Percentiles rank a stretch among this genome's conserved stretches.
phyloP scores from a whole-genome alignment of 2,329 filamentous ascomycete species.

The Celoporthe dispersa region DNA sequence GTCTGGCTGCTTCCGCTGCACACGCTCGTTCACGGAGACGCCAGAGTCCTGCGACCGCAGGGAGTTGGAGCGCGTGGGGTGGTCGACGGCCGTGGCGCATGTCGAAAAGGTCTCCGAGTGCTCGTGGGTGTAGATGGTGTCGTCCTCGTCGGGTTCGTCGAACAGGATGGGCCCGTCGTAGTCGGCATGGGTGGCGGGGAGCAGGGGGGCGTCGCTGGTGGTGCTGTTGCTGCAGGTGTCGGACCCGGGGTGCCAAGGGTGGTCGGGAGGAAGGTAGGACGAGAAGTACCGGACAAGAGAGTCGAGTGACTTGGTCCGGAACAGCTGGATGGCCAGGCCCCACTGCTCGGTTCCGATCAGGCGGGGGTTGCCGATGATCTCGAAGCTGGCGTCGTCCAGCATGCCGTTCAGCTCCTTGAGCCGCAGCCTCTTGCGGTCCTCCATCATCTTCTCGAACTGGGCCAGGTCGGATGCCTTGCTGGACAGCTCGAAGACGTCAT shows the following conservation, averaged over 20 bases:
- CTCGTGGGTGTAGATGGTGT: constrained; percentile 45
- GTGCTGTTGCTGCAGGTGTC: constrained; percentile 44
- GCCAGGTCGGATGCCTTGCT: constrained; percentile 52
- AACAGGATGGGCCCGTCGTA: constrained; percentile 45
- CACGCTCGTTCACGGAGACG: constrained; percentile 42
- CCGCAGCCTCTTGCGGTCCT: constrained; percentile 57
- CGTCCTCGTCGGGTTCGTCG: constrained; percentile 46
- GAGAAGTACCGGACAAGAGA: constrained; percentile 64
- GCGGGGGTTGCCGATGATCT: constrained; percentile 64
- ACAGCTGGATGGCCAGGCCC: constrained; percentile 62
- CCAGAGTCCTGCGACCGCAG: constrained; percentile 50
- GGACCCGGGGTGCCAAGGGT: constrained; percentile 47
- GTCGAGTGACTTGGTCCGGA: constrained; percentile 62
- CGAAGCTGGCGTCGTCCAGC: constrained; percentile 61
- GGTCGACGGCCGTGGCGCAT: constrained; percentile 36
- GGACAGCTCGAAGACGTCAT: constrained; percentile 64
- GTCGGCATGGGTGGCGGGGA: constrained; percentile 1
- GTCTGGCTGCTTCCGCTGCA: constrained; percentile 42
- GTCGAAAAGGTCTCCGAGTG: constrained; percentile 39
- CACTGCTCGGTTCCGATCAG: constrained; percentile 64
- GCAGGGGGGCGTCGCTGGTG: constrained; percentile 39
- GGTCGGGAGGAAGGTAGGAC: constrained; percentile 59
- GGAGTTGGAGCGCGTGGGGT: constrained; percentile 57
- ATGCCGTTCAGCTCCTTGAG: constrained; percentile 59
- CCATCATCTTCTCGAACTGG: constrained; percentile 60